Evolutionary conservation across 2,329 filamentous ascomycete species (phyloP), one percentile per base, ranked within the genome.

Genomic region (Fusarium sp.): DNA sequence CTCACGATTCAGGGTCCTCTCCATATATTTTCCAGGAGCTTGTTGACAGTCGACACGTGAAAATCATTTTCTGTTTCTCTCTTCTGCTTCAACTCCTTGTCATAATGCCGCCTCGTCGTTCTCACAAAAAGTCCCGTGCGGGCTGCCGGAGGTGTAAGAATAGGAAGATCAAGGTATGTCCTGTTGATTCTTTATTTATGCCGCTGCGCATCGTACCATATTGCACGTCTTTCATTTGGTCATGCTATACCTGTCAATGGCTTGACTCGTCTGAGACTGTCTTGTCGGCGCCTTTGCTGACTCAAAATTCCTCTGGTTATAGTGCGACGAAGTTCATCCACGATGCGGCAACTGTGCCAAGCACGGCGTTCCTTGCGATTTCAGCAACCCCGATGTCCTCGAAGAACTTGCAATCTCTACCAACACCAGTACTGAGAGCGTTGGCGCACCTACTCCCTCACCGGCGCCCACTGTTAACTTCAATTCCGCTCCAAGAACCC

Each of bases 111-210:
- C 89, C 89, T 30, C 83, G 89, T 75, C 84, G 89, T 77, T 90
- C 89, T 44, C 90, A 92, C 79, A 92, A 90, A 77, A 92, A 91
- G 81, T 91, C 88, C 60, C 85, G 90, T 71, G 86, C 89, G 54
- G 90, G 90, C 47, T 92, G 90, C 74, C 84, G 85, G 67, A 82
- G 87, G 62, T 92, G 90, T 79, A 92, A 92, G 80, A 82, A 84
- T 58, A 84, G 90, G 66, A 92, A 92, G 79, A 91, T 92, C 76
- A 92, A 92, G 87, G 89, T 90, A 79, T 51, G 75, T 58, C 32
- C 44, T 41, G 20, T 43, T 25, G 45, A 45, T 58, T 53, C 56
- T 59, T 48, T 52, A 32, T 45, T 52, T 43, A 51, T 53, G 64
- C 44, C 40, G 49, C 46, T 61, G 57, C 53, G 27, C 59, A 67